These are phyloP conservation scores for Sphaerulina vaccinii DNA, from an alignment of 2,329 filamentous ascomycete genomes.

Conservation along the genomic window DNA sequence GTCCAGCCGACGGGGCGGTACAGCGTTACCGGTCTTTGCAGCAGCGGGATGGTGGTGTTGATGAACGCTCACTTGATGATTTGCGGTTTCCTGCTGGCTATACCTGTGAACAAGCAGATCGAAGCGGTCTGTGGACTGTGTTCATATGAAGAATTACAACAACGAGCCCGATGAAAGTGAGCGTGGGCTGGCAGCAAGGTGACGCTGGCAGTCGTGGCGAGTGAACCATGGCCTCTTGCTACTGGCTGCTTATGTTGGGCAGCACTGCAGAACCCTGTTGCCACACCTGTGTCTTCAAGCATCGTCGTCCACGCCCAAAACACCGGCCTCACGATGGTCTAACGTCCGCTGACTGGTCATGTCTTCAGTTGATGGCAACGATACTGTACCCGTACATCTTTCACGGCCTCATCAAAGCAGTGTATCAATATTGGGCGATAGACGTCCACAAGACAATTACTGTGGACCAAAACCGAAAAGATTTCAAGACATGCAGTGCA, in stretches of 20 bases:
- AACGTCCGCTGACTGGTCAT: conserved; percentile 7
- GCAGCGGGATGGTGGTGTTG: too few species aligned
- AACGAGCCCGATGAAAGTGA: too few species aligned
- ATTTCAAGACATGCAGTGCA: too few species aligned
- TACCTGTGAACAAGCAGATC: too few species aligned
- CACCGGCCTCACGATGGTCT: conserved; percentile 7
- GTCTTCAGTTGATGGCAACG: background rate
- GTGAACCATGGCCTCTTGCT: background rate
- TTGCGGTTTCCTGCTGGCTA: too few species aligned
- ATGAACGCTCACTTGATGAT: too few species aligned
- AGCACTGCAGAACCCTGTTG: conserved; percentile 18
- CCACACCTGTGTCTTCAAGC: conserved; percentile 10
- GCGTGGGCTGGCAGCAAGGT: conserved; percentile 2
- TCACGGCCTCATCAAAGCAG: too few species aligned
- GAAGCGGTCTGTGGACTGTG: background rate
- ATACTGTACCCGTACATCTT: too few species aligned
- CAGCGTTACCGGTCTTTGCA: background rate
- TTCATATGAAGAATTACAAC: too few species aligned
- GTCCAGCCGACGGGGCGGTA: background rate
- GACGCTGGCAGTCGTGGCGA: conserved; percentile 8
- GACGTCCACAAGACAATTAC: too few species aligned
- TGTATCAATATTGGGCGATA: too few species aligned
- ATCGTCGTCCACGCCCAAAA: conserved; percentile 16
- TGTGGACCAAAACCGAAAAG: too few species aligned
- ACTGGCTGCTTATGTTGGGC: conserved; percentile 17